These are phyloP conservation scores for Ambrosia hybrid DNA, from an alignment of 140 eudicot genomes.

Conservation along the genomic window DNA sequence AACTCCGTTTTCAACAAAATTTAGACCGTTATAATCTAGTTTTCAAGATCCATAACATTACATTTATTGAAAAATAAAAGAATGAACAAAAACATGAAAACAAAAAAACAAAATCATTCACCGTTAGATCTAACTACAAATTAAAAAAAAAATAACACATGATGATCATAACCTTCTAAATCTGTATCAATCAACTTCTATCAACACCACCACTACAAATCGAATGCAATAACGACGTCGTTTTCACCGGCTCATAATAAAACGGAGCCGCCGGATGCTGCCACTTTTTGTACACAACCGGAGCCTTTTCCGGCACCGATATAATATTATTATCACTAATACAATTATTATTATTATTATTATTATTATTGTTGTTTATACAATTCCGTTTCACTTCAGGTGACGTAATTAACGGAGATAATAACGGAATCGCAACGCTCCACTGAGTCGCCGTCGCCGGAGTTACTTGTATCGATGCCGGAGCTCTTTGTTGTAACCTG, in stretches of 20 bases:
- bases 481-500: constrained; percentile 70
- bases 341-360: no score
- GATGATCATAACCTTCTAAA: constrained; percentile 20
- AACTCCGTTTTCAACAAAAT: no score
- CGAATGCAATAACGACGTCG: constrained; percentile 58
- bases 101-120: constrained; percentile 16
- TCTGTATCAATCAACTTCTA: constrained; percentile 27
- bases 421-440: constrained; percentile 63
- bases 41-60: background rate
- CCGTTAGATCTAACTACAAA: constrained; percentile 21
- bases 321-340: constrained; percentile 3
- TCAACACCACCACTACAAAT: constrained; percentile 43
- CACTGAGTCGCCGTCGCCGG: constrained; percentile 53
- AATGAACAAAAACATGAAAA: background rate
- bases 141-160: background rate
- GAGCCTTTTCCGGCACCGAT: constrained; percentile 38
- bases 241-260: constrained; percentile 63
- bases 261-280: constrained; percentile 94
- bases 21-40: no score
- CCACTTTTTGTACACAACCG: constrained; percentile 68
- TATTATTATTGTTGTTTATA: constrained; percentile 9
- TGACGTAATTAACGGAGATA: constrained; percentile 64
- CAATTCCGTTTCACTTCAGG: constrained; percentile 40
- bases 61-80: background rate
- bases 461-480: constrained; percentile 68